These are phyloP conservation scores for Allium sativum DNA, from an alignment of 106 monocot genomes.

Conservation along the genomic window DNA sequence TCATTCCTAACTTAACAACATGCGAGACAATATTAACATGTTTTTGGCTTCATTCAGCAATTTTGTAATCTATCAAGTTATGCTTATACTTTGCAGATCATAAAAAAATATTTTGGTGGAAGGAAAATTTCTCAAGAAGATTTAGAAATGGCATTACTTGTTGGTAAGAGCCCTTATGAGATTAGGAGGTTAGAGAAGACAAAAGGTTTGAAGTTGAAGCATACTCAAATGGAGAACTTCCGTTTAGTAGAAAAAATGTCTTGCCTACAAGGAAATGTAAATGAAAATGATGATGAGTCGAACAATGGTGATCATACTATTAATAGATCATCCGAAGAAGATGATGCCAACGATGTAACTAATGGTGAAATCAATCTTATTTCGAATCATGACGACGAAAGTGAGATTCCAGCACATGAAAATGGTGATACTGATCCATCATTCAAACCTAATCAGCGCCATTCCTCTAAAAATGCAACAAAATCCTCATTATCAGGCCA, in stretches of 20 bases:
- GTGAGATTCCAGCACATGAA: slow-evolving; percentile 7
- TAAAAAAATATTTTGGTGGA: slow-evolving; percentile 80
- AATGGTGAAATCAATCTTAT: slow-evolving; percentile 5
- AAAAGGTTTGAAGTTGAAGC: slow-evolving; percentile 42
- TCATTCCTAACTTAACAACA: too few relatives aligned
- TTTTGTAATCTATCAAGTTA: background rate
- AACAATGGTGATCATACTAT: background rate
- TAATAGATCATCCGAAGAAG: slow-evolving; percentile 15
- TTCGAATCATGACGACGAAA: slow-evolving; percentile 8
- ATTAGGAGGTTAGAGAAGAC: slow-evolving; percentile 69
- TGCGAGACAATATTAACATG: too few relatives aligned
- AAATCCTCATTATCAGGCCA: slow-evolving; percentile 77
- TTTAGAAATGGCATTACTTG: slow-evolving; percentile 71
- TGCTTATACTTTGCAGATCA: slow-evolving; percentile 28
- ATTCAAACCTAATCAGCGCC: slow-evolving; percentile 7
- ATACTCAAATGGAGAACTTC: slow-evolving; percentile 2
- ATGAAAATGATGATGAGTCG: slow-evolving; percentile 6
- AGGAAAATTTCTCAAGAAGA: slow-evolving; percentile 60
- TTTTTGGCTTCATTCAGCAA: background rate
- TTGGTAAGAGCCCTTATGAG: slow-evolving; percentile 89
- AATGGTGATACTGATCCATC: background rate
- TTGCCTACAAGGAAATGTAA: slow-evolving; percentile 3
- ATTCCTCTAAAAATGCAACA: slow-evolving; percentile 28
- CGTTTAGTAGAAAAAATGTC: slow-evolving; percentile 7
- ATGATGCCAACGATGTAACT: background rate